phyloP scores from a whole-genome alignment of 2,329 filamentous ascomycete species.

The Pestalotiopsis sp. region DNA sequence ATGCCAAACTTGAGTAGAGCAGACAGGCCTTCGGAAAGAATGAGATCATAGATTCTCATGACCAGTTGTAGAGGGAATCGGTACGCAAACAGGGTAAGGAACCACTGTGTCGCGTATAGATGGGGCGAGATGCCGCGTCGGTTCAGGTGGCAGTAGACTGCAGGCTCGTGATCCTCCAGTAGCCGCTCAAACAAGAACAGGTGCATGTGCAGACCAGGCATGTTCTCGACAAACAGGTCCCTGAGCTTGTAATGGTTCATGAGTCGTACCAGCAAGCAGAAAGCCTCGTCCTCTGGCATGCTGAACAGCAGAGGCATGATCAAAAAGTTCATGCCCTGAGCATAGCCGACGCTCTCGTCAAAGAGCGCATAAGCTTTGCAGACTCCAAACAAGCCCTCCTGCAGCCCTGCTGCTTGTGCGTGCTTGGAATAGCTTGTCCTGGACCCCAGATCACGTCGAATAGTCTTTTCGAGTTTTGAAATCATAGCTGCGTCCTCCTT shows the following conservation, averaged over 20 bases:
- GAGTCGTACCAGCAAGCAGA: conserved; percentile 85
- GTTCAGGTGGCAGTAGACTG: conserved; percentile 90
- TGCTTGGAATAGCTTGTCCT: conserved; percentile 97
- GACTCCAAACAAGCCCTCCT: conserved; percentile 90
- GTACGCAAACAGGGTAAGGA: conserved; percentile 97
- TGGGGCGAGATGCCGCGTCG: conserved; percentile 85
- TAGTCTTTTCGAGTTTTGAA: conserved; percentile 85
- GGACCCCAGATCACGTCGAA: conserved; percentile 86
- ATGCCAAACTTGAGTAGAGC: conserved; percentile 94
- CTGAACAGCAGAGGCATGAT: conserved; percentile 97
- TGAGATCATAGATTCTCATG: conserved; percentile 92
- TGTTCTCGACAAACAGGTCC: conserved; percentile 91
- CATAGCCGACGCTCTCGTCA: conserved; percentile 92
- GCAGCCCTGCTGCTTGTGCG: conserved; percentile 83
- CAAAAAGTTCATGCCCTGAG: conserved; percentile 98
- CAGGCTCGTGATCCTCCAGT: conserved; percentile 90
- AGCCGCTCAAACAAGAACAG: conserved; percentile 94
- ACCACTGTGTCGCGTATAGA: conserved; percentile 98
- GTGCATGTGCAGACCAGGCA: conserved; percentile 92
- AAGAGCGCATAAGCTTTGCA: conserved; percentile 98
- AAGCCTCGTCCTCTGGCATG: conserved; percentile 97
- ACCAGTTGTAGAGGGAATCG: conserved; percentile 96
- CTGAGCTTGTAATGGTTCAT: conserved; percentile 97
- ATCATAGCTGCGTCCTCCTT: conserved; percentile 75
- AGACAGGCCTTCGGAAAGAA: conserved; percentile 88